Evolutionary conservation across 139 green algal species (phyloP).

Genomic region (Coelastrella sp.): DNA sequence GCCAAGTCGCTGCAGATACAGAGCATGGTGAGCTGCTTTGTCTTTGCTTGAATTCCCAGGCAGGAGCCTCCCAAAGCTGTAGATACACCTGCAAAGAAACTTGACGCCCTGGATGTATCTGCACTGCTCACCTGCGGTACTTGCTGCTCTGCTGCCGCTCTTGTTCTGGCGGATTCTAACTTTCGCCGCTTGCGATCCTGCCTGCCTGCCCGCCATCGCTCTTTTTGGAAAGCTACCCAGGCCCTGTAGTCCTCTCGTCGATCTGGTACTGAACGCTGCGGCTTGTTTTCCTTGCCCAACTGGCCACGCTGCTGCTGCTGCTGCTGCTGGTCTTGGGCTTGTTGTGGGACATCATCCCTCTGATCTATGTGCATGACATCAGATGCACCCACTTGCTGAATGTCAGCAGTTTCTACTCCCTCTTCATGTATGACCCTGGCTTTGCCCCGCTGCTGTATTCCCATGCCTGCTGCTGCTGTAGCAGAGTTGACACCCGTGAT

Average conservation of each 20-base stretch:
- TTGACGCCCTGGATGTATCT: neutral
- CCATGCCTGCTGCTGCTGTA: constrained; percentile 36
- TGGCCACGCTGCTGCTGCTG: constrained; percentile 24
- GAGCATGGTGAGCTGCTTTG: too few species aligned
- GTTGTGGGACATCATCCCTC: neutral
- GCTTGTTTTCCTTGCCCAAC: constrained; percentile 24
- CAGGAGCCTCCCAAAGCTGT: too few species aligned
- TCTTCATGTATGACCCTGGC: neutral
- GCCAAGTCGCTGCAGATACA: too few species aligned
- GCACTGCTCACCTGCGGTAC: constrained; percentile 15
- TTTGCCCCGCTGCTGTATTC: neutral
- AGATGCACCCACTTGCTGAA: neutral
- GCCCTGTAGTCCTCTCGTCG: constrained; percentile 68
- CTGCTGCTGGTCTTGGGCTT: constrained; percentile 21
- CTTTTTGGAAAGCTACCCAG: constrained; percentile 91
- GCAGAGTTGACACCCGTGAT: constrained; percentile 14
- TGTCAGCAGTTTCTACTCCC: constrained; percentile 19
- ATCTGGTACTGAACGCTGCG: constrained; percentile 25
- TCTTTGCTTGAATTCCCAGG: too few species aligned
- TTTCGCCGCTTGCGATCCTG: constrained; percentile 61
- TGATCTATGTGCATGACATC: constrained; percentile 1
- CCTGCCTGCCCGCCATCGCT: constrained; percentile 69
- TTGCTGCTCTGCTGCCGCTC: constrained; percentile 32
- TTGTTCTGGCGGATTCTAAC: constrained; percentile 42
- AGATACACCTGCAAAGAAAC: too few species aligned